A percentile compares a stretch with the other conserved stretches of the same genome.
These are phyloP conservation scores for Ascodesmis nigricans DNA, from an alignment of 495 filamentous ascomycete genomes.

Conservation along the genomic window DNA sequence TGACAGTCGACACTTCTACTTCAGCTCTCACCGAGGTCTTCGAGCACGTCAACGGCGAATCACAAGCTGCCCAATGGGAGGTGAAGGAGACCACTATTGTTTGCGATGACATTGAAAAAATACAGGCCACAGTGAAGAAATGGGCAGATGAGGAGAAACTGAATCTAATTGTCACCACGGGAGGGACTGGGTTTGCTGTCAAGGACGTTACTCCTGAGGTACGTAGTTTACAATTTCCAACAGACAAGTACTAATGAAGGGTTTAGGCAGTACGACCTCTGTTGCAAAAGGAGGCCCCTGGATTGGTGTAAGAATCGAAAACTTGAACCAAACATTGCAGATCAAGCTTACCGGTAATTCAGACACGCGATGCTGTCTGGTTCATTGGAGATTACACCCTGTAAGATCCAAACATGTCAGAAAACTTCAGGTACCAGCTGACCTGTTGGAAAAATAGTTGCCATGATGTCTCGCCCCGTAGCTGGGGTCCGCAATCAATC, in stretches of 20 bases:
- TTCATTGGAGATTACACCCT: constrained; percentile 70
- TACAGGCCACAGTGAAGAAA: constrained; percentile 44
- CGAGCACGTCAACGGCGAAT: constrained; percentile 31
- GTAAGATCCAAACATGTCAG: no score
- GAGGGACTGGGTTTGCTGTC: constrained; percentile 85
- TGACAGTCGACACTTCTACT: constrained; percentile 52
- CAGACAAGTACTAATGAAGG: background rate
- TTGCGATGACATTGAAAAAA: constrained; percentile 49
- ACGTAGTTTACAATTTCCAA: constrained; percentile 15
- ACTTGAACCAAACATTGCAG: no score
- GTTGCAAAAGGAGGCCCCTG: constrained; percentile 69
- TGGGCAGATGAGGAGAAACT: constrained; percentile 43
- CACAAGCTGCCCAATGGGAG: constrained; percentile 32
- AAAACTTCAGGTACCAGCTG: no score
- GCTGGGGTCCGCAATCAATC: constrained; percentile 70
- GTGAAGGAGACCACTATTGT: constrained; percentile 50
- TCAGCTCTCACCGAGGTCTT: constrained; percentile 45
- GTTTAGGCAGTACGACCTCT: constrained; percentile 53
- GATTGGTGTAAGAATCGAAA: constrained; percentile 61
- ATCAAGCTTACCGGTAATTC: no score
- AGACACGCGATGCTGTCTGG: constrained; percentile 83
- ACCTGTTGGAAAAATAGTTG: no score
- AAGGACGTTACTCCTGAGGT: constrained; percentile 79
- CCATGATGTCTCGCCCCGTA: constrained; percentile 90
- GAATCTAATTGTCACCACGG: constrained; percentile 70